phyloP scores from a whole-genome alignment of 2,329 filamentous ascomycete genomes.

The Dendrostoma leiphaemia region DNA sequence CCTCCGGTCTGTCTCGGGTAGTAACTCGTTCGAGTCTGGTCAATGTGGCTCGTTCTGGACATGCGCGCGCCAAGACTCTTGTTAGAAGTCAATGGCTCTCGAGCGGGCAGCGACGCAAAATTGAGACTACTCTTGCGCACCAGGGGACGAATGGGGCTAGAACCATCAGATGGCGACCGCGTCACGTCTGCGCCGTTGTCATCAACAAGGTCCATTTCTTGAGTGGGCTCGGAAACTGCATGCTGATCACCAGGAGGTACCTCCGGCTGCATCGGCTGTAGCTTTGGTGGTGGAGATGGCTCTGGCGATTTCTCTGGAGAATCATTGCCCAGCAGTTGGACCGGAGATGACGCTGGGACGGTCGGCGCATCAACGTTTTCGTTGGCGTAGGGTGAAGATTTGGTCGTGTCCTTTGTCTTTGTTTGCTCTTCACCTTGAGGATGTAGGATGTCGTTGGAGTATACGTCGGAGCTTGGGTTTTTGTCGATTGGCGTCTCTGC shows the following conservation, averaged over 20 bases:
- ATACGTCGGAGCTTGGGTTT: slow-evolving; percentile 28
- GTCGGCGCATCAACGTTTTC: slow-evolving; percentile 4
- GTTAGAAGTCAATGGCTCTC: slow-evolving; percentile 81
- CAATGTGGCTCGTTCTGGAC: slow-evolving; percentile 76
- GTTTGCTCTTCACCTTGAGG: slow-evolving; percentile 45
- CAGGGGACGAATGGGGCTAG: slow-evolving; percentile 72
- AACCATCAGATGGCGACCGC: slow-evolving; percentile 64
- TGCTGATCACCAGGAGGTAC: neutral
- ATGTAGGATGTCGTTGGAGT: slow-evolving; percentile 39
- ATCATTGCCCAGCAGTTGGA: slow-evolving; percentile 8
- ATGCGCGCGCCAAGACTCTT: slow-evolving; percentile 74
- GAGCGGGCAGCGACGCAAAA: slow-evolving; percentile 87
- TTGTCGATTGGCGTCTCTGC: slow-evolving; percentile 18
- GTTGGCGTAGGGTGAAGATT: slow-evolving; percentile 14
- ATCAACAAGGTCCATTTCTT: slow-evolving; percentile 14
- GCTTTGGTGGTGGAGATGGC: slow-evolving; percentile 14
- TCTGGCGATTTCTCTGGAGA: slow-evolving; percentile 11
- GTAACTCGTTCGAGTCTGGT: slow-evolving; percentile 70
- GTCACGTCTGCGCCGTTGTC: slow-evolving; percentile 44
- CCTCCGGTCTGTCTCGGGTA: slow-evolving; percentile 72
- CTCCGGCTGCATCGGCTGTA: neutral
- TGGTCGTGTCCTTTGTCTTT: slow-evolving; percentile 19
- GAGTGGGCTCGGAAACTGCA: slow-evolving; percentile 18
- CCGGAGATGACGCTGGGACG: slow-evolving; percentile 21
- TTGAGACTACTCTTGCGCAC: slow-evolving; percentile 93